These are phyloP conservation scores for Hypoxylon crocopeplum DNA, from an alignment of 495 filamentous ascomycete species.

Conservation along the genomic window DNA sequence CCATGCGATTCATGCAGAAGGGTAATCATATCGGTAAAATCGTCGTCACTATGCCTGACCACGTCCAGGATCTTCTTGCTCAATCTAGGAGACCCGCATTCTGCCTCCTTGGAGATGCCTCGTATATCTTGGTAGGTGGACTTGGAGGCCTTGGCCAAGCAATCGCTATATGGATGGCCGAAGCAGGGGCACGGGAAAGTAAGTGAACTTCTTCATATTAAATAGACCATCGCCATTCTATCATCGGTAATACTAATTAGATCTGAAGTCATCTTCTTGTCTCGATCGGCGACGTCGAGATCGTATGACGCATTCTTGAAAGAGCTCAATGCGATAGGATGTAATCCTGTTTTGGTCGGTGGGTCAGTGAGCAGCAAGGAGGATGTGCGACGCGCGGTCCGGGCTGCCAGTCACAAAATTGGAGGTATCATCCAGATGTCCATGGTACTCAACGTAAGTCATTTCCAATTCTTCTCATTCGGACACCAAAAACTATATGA, in stretches of 20 bases:
- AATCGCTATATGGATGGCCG: conserved; percentile 54
- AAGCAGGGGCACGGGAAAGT: conserved; percentile 40
- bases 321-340: not conserved
- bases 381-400: not conserved
- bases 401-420: not conserved
- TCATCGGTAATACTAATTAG: not conserved
- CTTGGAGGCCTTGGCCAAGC: conserved; percentile 60
- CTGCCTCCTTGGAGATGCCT: conserved; percentile 3
- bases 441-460: not conserved
- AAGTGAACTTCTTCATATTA: conserved; percentile 48
- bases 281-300: not conserved
- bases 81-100: conserved; percentile 4
- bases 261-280: not conserved
- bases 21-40: conserved; percentile 57
- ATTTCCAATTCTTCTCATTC: conserved; percentile 30
- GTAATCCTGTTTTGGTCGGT: not conserved
- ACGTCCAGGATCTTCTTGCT: not conserved
- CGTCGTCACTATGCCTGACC: conserved; percentile 43
- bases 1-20: conserved; percentile 47
- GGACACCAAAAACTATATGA: not conserved
- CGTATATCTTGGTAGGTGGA: conserved; percentile 58
- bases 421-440: not conserved
- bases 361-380: not conserved
- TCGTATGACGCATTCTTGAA: not conserved
- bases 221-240: not conserved